Percentiles rank a stretch among this genome's conserved stretches.
Conservation (phyloP, 768 basidiomycete genomes). For the Chiua virens region DNA sequence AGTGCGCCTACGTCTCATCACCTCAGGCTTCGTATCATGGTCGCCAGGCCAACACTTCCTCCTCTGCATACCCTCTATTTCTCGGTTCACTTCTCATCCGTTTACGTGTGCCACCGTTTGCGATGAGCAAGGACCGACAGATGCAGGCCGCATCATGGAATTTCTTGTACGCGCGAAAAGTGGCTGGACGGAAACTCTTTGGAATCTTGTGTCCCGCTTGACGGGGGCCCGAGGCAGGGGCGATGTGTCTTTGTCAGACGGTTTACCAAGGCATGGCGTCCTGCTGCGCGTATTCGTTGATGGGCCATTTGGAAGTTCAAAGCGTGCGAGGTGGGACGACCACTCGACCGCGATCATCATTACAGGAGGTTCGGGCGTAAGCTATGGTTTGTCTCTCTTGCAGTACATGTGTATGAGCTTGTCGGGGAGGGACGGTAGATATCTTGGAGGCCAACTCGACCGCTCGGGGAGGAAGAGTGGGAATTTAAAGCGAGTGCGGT, state of each 20-base stretch:
- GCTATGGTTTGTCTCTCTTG: constrained; percentile 65
- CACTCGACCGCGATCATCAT: constrained; percentile 63
- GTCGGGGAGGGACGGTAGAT: constrained; percentile 50
- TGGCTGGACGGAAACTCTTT: constrained; percentile 69
- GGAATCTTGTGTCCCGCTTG: constrained; percentile 49
- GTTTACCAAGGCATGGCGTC: constrained; percentile 45
- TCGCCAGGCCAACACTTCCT: constrained; percentile 79
- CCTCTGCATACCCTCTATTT: constrained; percentile 64
- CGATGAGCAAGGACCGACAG: constrained; percentile 44
- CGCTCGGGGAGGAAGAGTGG: constrained; percentile 42
- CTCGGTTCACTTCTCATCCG: constrained; percentile 63
- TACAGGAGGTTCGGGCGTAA: constrained; percentile 74
- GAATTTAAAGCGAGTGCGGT: constrained; percentile 56
- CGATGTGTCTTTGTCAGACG: constrained; percentile 5
- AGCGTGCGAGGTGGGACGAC: constrained; percentile 55
- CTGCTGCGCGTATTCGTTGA: constrained; percentile 60
- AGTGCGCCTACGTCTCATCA: constrained; percentile 63
- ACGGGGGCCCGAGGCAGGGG: constrained; percentile 35
- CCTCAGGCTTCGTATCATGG: constrained; percentile 60
- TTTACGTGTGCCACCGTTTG: constrained; percentile 69
- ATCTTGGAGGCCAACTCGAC: constrained; percentile 46
- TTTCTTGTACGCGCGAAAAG: constrained; percentile 68
- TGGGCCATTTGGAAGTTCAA: constrained; percentile 68
- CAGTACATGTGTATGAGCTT: constrained; percentile 62
- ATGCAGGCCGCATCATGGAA: constrained; percentile 54